A percentile compares a stretch with the other conserved stretches of the same genome.
Evolutionary conservation across 768 basidiomycete genomes (phyloP).

Genomic region (Thelephora ganbajun): DNA sequence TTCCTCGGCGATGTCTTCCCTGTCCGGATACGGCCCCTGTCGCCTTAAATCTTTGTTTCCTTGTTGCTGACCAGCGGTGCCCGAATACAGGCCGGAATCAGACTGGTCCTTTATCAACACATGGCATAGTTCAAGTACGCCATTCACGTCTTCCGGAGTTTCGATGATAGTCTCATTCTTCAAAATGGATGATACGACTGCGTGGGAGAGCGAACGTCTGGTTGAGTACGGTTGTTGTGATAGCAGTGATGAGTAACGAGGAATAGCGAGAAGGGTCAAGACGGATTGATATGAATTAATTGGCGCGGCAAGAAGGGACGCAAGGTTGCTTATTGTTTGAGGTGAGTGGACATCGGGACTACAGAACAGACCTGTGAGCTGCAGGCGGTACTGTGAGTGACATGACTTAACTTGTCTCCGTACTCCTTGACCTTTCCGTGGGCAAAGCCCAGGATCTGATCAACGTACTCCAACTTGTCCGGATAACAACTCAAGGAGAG

Average conservation of each 20-base stretch:
- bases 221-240: slow-evolving; percentile 81
- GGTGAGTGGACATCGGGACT: slow-evolving; percentile 83
- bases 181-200: slow-evolving; percentile 84
- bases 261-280: slow-evolving; percentile 92
- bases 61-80: slow-evolving; percentile 14
- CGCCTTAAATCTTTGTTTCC: slow-evolving; percentile 31
- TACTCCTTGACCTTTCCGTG: slow-evolving; percentile 77
- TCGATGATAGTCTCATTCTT: slow-evolving; percentile 97
- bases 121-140: slow-evolving; percentile 84
- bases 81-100: slow-evolving; percentile 28
- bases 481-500: slow-evolving; percentile 95
- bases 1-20: slow-evolving; percentile 92
- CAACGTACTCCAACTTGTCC: slow-evolving; percentile 91
- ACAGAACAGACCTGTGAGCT: slow-evolving; percentile 2
- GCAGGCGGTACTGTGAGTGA: background rate
- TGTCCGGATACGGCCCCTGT: slow-evolving; percentile 52
- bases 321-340: slow-evolving; percentile 82
- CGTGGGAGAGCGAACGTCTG: slow-evolving; percentile 85
- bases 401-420: slow-evolving; percentile 47
- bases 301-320: slow-evolving; percentile 82
- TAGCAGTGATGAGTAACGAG: slow-evolving; percentile 76
- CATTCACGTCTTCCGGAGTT: slow-evolving; percentile 85
- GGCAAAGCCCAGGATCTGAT: slow-evolving; percentile 87
- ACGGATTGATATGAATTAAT: slow-evolving; percentile 95
- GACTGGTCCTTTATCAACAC: slow-evolving; percentile 82